phyloP scores from a whole-genome alignment of 2,329 filamentous ascomycete species.

The Cladorrhinum sp. region DNA sequence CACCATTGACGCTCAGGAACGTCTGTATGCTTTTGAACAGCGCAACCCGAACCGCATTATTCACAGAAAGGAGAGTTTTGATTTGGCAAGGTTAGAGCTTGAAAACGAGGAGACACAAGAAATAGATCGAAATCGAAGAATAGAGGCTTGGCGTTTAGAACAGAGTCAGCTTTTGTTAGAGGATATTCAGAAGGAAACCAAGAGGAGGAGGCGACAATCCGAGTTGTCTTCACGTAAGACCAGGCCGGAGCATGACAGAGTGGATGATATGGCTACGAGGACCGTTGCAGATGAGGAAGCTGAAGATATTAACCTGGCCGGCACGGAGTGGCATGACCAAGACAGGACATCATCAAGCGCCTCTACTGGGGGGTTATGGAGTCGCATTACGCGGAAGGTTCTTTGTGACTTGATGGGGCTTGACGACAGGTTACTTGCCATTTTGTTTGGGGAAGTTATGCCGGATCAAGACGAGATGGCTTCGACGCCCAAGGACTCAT shows the following conservation, averaged over 20 bases:
- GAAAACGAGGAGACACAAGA: constrained; percentile 59
- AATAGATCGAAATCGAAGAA: constrained; percentile 73
- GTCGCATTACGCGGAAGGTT: constrained; percentile 77
- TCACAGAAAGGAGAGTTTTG: constrained; percentile 52
- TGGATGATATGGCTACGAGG: constrained; percentile 33
- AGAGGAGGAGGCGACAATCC: constrained; percentile 63
- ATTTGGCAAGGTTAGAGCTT: constrained; percentile 48
- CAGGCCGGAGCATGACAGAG: constrained; percentile 29
- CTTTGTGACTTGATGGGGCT: constrained; percentile 89
- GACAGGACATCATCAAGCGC: constrained; percentile 39
- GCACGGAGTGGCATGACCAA: constrained; percentile 53
- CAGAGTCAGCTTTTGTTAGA: constrained; percentile 83
- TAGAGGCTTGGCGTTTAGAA: constrained; percentile 89
- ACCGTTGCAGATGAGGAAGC: constrained; percentile 32
- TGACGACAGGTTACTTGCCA: constrained; percentile 77
- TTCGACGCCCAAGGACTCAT: constrained; percentile 39
- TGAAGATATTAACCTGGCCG: constrained; percentile 38
- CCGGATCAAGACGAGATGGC: constrained; percentile 50
- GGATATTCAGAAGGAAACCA: constrained; percentile 84
- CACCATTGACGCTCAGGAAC: constrained; percentile 66
- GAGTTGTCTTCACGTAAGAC: constrained; percentile 35
- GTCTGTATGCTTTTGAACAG: constrained; percentile 84
- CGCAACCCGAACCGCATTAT: constrained; percentile 70
- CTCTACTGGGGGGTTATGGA: constrained; percentile 67
- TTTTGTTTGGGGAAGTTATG: constrained; percentile 81